Base-by-base conservation (phyloP, 2,329 filamentous ascomycete genomes). In the Aureobasidium musti region DNA sequence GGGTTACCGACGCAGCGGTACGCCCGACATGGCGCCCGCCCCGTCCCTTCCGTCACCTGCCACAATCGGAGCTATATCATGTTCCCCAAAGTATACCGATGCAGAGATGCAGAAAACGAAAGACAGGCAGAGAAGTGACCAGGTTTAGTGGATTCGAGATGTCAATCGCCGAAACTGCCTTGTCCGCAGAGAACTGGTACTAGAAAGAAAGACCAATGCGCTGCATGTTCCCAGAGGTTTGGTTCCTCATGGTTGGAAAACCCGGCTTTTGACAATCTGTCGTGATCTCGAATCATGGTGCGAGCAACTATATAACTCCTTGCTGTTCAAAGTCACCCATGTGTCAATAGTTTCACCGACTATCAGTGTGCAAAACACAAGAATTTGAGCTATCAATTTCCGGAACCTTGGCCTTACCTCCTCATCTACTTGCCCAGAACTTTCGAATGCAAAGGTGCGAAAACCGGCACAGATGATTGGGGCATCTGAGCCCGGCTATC, bases 41-140 rank as follows among this genome's bases (percentile, higher is more conserved):
- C 57, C 41, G 41, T 49, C n/a, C 57, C 43, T 47, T 61, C 41
- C 41, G 21, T 61, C 30, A 61, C 30, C 41, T 61, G 43, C 57
- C 57, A 61, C 57, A 14, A n/a, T 28, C 41, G 30, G 54, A 33
- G 26, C 21, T 33, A 41, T 49, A 35, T 35, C 57, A 7, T 30
- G 19, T 21, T 28, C 23, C 53, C 39, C 39, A 45, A 59, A 59
- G 26, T 33, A 19, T 30, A 19, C 7, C 28, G 28, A 17, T n/a
- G 19, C 4, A 49, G 30, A 49, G 43, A 39, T 41, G 30, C 35
- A 35, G 53, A 3, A 30, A 21, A n/a, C 13, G 19, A 13, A 41
- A 21, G 35, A 17, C 35, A 19, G 11, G 26, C 33, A 33, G 21
- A 3, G 17, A 61, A 49, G n/a, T 50, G 57, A 61, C 13, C 43